These are phyloP conservation scores for Claviceps sp. DNA, from an alignment of 2,329 filamentous ascomycete genomes.

Conservation along the genomic window DNA sequence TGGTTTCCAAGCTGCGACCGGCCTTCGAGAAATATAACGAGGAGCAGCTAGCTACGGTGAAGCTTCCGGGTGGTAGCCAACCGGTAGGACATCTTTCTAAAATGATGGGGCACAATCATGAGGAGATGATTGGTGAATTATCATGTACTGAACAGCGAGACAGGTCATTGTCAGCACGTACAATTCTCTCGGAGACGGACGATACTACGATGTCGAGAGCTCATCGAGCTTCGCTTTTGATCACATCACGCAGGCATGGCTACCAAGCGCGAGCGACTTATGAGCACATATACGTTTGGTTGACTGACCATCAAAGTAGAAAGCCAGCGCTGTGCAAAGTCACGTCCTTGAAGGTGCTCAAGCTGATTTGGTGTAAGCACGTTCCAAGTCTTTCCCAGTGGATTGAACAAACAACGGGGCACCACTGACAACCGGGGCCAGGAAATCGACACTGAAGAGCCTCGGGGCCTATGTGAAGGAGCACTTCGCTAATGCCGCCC, in stretches of 20 bases:
- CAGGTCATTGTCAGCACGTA: conserved; percentile 76
- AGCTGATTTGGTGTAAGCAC: conserved; percentile 61
- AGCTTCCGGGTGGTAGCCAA: conserved; percentile 75
- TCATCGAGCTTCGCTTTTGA: conserved; percentile 83
- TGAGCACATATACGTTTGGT: background rate
- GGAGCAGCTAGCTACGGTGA: conserved; percentile 78
- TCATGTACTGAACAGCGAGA: background rate
- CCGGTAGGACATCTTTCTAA: conserved; percentile 16
- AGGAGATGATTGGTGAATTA: too few relatives aligned
- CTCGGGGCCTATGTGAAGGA: conserved; percentile 66
- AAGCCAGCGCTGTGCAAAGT: conserved; percentile 71
- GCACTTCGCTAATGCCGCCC: conserved; percentile 73
- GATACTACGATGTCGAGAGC: conserved; percentile 85
- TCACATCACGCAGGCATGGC: conserved; percentile 58
- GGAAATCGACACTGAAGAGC: conserved; percentile 72
- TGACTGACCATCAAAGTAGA: conserved; percentile 31
- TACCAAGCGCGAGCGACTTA: background rate
- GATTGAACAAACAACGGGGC: background rate
- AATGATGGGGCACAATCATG: background rate
- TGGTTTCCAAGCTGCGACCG: conserved; percentile 60
- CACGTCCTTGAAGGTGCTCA: conserved; percentile 65
- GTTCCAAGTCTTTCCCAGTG: background rate
- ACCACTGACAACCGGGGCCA: conserved; percentile 20
- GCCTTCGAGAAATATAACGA: conserved; percentile 95
- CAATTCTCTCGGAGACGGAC: conserved; percentile 65